phyloP scores from a whole-genome alignment of 495 filamentous ascomycete species.

The Platismatia glauca region DNA sequence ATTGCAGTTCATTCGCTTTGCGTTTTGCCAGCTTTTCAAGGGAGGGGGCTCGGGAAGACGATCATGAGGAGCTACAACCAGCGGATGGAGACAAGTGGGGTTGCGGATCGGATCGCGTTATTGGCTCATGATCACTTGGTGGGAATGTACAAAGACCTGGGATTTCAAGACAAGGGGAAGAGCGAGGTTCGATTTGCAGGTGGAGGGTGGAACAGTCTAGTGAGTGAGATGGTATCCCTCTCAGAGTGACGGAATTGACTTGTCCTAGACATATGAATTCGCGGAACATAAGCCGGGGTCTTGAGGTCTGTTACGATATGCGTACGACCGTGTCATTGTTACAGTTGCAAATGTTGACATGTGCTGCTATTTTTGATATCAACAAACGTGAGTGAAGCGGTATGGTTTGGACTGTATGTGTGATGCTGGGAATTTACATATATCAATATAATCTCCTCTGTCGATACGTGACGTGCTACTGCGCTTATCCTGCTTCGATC shows the following conservation, averaged over 20 bases:
- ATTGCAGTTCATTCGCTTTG: constrained; percentile 76
- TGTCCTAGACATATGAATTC: constrained; percentile 13
- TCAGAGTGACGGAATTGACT: neutral
- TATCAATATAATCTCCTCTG: neutral
- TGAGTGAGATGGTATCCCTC: neutral
- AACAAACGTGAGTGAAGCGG: neutral
- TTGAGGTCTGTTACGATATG: neutral
- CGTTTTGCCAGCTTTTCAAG: constrained; percentile 66
- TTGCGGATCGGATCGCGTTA: constrained; percentile 65
- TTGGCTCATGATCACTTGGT: constrained; percentile 67
- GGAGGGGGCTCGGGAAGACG: constrained; percentile 63
- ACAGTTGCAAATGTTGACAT: neutral
- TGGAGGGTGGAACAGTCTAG: constrained; percentile 64
- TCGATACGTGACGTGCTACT: neutral
- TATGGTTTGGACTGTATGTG: neutral
- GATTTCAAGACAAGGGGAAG: constrained; percentile 58
- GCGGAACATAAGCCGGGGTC: neutral
- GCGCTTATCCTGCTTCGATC: neutral
- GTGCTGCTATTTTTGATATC: neutral
- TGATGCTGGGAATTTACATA: neutral
- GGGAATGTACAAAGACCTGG: constrained; percentile 66
- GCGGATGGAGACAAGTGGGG: constrained; percentile 52
- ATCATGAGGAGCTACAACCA: constrained; percentile 70
- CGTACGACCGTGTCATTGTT: neutral
- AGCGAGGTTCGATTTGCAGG: constrained; percentile 64